Conservation (phyloP, 129 eudicot species). For the Calendula officinalis region DNA sequence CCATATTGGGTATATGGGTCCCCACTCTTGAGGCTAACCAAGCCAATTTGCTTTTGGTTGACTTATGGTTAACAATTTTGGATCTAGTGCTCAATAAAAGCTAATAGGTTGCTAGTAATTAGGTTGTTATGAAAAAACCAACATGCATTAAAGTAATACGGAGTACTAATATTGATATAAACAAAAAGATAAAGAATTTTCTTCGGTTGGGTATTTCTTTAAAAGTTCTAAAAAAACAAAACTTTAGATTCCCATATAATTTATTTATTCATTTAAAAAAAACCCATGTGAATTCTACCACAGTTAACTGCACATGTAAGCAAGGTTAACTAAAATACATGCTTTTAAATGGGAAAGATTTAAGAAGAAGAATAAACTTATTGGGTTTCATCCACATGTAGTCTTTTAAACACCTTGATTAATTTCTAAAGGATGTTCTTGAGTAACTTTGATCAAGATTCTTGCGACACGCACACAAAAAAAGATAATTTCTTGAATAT, state of each 20-base stretch:
- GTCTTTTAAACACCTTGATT: not conserved
- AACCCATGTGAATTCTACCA: constrained; percentile 11
- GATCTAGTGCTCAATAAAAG: not conserved
- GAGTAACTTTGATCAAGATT: not conserved
- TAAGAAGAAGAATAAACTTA: not conserved
- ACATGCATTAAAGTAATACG: constrained; percentile 21
- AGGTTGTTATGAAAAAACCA: constrained; percentile 17
- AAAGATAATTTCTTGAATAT: too few relatives aligned
- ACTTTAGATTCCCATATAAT: not conserved
- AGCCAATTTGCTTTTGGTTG: not conserved
- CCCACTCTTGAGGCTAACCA: not conserved
- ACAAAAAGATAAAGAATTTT: not conserved
- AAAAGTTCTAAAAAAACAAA: not conserved
- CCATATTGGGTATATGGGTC: constrained; percentile 15
- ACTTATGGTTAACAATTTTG: not conserved
- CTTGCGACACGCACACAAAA: not conserved
- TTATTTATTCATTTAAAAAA: not conserved
- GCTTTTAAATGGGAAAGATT: constrained; percentile 4
- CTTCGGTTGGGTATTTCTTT: constrained; percentile 8
- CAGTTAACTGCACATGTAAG: constrained; percentile 8
- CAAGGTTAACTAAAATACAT: constrained; percentile 15
- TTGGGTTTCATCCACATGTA: not conserved
- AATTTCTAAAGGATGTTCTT: not conserved
- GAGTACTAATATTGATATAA: not conserved
- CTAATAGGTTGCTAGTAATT: constrained; percentile 1